phyloP scores from a whole-genome alignment of 306 rosid species.

The Prunus kanzakura region DNA sequence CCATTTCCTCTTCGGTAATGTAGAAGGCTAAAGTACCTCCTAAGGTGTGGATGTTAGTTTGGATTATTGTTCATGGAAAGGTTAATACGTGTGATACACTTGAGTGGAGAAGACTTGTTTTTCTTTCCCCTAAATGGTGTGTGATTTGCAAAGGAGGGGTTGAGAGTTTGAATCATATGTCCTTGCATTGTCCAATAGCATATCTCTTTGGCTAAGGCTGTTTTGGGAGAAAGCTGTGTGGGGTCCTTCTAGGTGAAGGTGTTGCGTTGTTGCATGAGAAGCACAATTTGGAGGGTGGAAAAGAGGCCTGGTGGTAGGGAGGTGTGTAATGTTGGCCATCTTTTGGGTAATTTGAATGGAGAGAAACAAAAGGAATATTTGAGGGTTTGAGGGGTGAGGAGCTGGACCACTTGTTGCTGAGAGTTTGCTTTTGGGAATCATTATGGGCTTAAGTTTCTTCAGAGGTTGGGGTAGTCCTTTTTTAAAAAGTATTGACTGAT shows the following conservation, averaged over 20 bases:
- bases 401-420: neutral
- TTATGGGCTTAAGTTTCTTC: neutral
- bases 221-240: neutral
- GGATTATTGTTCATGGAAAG: neutral
- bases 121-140: neutral
- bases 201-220: neutral
- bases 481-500: neutral
- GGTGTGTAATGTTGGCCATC: neutral
- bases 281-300: neutral
- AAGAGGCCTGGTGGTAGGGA: neutral
- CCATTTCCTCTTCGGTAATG: neutral
- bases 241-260: neutral
- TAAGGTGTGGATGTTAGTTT: neutral
- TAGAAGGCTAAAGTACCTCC: no score
- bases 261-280: neutral
- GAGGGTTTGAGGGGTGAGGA: neutral
- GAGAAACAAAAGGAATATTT: neutral
- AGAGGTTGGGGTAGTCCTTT: neutral
- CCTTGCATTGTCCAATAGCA: neutral
- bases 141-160: neutral
- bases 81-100: neutral
- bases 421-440: neutral
- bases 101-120: neutral
- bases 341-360: neutral
- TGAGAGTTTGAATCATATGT: neutral